A percentile compares a stretch with the other conserved stretches of the same genome.
These are phyloP conservation scores for Neurospora terricola DNA, from an alignment of 495 filamentous ascomycete genomes.

Conservation along the genomic window DNA sequence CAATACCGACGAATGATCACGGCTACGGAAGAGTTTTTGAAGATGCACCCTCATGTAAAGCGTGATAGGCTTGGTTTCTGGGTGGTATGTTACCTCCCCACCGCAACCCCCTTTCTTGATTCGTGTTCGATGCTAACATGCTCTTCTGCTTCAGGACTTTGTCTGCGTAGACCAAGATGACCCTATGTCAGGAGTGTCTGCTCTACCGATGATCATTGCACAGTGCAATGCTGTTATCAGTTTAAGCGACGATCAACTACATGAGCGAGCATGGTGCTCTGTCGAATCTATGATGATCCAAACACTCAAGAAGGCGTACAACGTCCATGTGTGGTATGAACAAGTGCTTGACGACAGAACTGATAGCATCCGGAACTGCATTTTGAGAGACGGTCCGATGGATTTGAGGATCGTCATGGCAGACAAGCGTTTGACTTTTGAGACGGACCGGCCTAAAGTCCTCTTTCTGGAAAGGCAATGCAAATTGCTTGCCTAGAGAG, in stretches of 20 bases:
- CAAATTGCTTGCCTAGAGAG: slow-evolving; percentile 2
- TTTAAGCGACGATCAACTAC: slow-evolving; percentile 9
- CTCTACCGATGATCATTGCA: slow-evolving; percentile 17
- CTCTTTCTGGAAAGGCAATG: slow-evolving; percentile 17
- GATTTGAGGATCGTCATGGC: slow-evolving; percentile 5
- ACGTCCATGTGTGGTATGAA: slow-evolving; percentile 16
- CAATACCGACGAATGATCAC: slow-evolving; percentile 16
- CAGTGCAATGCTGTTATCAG: slow-evolving; percentile 22
- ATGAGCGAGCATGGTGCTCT: slow-evolving; percentile 16
- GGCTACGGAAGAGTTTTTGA: slow-evolving; percentile 13
- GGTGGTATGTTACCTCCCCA: slow-evolving; percentile 10
- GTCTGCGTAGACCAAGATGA: slow-evolving; percentile 20
- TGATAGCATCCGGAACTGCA: not conserved
- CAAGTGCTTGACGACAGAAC: slow-evolving; percentile 1
- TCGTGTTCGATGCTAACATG: not conserved
- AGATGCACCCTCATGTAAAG: slow-evolving; percentile 4
- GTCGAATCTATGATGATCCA: slow-evolving; percentile 13
- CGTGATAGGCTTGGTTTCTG: slow-evolving; percentile 13
- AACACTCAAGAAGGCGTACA: slow-evolving; percentile 3
- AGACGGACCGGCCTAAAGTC: slow-evolving; percentile 16
- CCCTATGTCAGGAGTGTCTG: slow-evolving; percentile 10
- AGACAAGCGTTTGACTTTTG: slow-evolving; percentile 13
- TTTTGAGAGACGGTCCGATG: not conserved
- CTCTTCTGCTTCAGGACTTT: slow-evolving; percentile 8
- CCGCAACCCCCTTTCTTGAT: not conserved